Conservation (phyloP, 139 green algal genomes). For the Haematococcus sp. region DNA sequence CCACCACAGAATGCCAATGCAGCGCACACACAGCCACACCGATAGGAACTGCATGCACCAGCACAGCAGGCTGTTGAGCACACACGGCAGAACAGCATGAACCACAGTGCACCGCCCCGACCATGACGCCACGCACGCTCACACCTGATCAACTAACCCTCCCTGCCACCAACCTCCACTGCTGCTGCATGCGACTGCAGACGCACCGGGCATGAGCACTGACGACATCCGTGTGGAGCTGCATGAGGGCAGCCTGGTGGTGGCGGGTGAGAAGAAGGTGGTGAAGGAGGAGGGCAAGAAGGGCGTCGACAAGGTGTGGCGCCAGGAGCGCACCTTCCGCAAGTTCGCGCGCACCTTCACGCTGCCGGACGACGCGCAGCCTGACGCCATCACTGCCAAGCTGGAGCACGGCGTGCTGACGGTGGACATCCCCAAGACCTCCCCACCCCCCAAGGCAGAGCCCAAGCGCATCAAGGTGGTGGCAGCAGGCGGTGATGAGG, state of each 20-base stretch:
- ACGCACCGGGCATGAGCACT: too few relatives aligned
- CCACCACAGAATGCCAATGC: too few relatives aligned
- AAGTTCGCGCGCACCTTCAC: slow-evolving; percentile 33
- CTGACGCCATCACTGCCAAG: slow-evolving; percentile 18
- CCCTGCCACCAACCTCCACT: too few relatives aligned
- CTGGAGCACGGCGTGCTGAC: slow-evolving; percentile 43
- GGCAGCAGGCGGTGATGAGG: background rate
- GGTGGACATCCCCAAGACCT: slow-evolving; percentile 36
- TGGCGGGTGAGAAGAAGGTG: slow-evolving; percentile 24
- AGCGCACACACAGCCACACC: too few relatives aligned
- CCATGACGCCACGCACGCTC: too few relatives aligned
- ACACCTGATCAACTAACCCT: too few relatives aligned
- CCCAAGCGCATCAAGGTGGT: slow-evolving; percentile 38
- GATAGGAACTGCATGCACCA: too few relatives aligned
- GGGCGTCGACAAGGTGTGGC: slow-evolving; percentile 16
- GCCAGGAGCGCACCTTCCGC: slow-evolving; percentile 28
- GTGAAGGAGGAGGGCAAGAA: slow-evolving; percentile 27
- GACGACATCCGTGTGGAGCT: slow-evolving; percentile 11
- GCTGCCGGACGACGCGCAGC: slow-evolving; percentile 32
- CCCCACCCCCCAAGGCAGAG: slow-evolving; percentile 21
- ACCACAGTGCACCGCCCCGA: too few relatives aligned
- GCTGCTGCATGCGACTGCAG: too few relatives aligned
- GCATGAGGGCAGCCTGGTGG: slow-evolving; percentile 16
- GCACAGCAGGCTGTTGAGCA: too few relatives aligned
- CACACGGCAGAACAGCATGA: too few relatives aligned